Evolutionary conservation across 441 rosid genomes (phyloP).

Genomic region (Populus hybrid): DNA sequence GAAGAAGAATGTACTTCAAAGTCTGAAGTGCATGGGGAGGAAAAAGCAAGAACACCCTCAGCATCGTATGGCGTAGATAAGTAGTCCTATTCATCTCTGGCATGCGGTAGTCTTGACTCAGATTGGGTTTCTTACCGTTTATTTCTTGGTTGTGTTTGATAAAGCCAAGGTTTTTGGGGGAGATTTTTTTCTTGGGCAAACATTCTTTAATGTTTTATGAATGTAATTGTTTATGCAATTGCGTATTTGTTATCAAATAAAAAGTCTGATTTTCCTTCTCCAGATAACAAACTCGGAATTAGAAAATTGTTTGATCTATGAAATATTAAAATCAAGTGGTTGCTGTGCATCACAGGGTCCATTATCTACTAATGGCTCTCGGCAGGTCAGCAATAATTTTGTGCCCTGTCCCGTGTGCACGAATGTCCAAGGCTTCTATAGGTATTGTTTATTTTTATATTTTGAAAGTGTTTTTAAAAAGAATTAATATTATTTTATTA

Average conservation of each 20-base stretch:
- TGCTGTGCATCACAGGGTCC: background rate
- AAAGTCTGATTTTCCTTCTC: slow-evolving; percentile 9
- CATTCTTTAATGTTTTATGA: slow-evolving; percentile 14
- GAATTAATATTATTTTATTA: too few relatives aligned
- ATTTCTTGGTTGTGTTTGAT: slow-evolving; percentile 9
- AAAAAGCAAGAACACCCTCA: slow-evolving; percentile 27
- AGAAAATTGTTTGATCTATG: background rate
- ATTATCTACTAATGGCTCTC: background rate
- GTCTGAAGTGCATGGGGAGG: background rate
- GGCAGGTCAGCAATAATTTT: too few relatives aligned
- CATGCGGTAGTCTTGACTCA: slow-evolving; percentile 10
- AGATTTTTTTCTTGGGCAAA: slow-evolving; percentile 8
- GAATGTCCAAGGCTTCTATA: too few relatives aligned
- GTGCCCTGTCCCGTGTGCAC: too few relatives aligned
- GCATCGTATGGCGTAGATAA: slow-evolving; percentile 16
- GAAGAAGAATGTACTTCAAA: slow-evolving; percentile 12
- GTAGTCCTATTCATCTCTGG: background rate
- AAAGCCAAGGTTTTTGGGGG: slow-evolving; percentile 14
- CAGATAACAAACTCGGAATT: background rate
- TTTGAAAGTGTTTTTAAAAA: too few relatives aligned
- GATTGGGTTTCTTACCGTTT: slow-evolving; percentile 12
- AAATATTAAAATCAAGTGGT: background rate
- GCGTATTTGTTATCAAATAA: slow-evolving; percentile 24
- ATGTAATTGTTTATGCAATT: slow-evolving; percentile 22
- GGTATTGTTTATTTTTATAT: too few relatives aligned